These are phyloP conservation scores for Capsicum rhomboideum DNA, from an alignment of 257 asterid species.

Conservation along the genomic window DNA sequence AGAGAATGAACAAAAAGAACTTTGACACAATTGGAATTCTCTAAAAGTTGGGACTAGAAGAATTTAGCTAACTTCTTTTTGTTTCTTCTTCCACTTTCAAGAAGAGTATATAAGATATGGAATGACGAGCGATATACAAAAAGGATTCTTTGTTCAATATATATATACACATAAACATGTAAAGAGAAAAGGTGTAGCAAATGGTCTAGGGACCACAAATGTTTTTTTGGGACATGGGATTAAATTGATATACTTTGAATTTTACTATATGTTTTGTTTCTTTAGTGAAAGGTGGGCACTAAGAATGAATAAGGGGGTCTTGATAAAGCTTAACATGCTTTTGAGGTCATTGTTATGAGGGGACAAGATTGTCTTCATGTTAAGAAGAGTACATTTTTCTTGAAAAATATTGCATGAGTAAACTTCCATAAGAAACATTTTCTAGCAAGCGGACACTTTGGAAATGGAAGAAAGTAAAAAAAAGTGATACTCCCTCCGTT, in stretches of 20 bases:
- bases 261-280: background rate
- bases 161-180: background rate
- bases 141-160: background rate
- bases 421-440: slow-evolving; percentile 5
- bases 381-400: slow-evolving; percentile 26
- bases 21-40: background rate
- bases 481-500: no score
- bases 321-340: slow-evolving; percentile 12
- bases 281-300: slow-evolving; percentile 5
- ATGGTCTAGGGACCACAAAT: slow-evolving; percentile 1
- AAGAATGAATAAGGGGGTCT: slow-evolving; percentile 3
- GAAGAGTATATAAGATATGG: background rate
- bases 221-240: background rate
- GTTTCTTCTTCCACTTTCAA: background rate
- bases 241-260: background rate
- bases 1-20: slow-evolving; percentile 4
- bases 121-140: background rate
- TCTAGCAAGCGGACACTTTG: slow-evolving; percentile 23
- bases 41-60: slow-evolving; percentile 2
- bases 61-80: background rate
- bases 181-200: background rate
- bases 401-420: background rate
- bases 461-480: slow-evolving; percentile 16
- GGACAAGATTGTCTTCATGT: slow-evolving; percentile 27
- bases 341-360: slow-evolving; percentile 27